phyloP scores from a whole-genome alignment of 805 yeast species.

The Tetrapisispora pingtungensis region DNA sequence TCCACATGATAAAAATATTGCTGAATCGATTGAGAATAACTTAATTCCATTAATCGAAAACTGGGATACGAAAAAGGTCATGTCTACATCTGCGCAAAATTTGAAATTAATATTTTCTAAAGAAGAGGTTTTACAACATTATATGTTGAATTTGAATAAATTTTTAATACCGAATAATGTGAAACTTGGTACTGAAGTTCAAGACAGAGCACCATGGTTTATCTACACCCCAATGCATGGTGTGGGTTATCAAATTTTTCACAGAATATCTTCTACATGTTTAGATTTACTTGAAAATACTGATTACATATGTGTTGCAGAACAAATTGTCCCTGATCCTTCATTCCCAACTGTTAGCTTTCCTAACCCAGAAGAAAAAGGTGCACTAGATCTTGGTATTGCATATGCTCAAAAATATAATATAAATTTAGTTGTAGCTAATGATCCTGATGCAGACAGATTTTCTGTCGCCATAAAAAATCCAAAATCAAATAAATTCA shows the following conservation, averaged over 20 bases:
- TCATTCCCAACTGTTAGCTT: constrained; percentile 75
- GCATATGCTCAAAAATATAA: constrained; percentile 38
- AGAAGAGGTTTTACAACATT: constrained; percentile 34
- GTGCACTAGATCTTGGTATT: constrained; percentile 73
- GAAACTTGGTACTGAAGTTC: neutral
- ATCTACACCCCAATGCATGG: constrained; percentile 97
- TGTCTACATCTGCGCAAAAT: constrained; percentile 21
- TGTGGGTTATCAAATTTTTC: constrained; percentile 64
- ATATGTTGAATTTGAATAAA: constrained; percentile 28
- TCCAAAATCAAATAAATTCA: constrained; percentile 40
- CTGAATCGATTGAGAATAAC: constrained; percentile 49
- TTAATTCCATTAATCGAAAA: constrained; percentile 49
- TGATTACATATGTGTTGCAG: constrained; percentile 37
- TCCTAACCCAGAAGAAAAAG: constrained; percentile 94
- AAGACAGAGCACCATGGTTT: constrained; percentile 30
- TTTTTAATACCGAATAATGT: constrained; percentile 27
- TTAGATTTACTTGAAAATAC: constrained; percentile 31
- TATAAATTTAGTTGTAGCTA: constrained; percentile 60
- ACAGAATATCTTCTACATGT: constrained; percentile 23
- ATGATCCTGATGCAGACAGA: constrained; percentile 96
- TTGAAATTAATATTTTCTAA: constrained; percentile 33
- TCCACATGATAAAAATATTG: constrained; percentile 75
- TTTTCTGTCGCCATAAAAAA: constrained; percentile 66
- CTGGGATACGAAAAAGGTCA: constrained; percentile 36
- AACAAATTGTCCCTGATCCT: constrained; percentile 74